Evolutionary conservation across 164 flowering plant species (phyloP).

Genomic region (Liriodendron chinense): DNA sequence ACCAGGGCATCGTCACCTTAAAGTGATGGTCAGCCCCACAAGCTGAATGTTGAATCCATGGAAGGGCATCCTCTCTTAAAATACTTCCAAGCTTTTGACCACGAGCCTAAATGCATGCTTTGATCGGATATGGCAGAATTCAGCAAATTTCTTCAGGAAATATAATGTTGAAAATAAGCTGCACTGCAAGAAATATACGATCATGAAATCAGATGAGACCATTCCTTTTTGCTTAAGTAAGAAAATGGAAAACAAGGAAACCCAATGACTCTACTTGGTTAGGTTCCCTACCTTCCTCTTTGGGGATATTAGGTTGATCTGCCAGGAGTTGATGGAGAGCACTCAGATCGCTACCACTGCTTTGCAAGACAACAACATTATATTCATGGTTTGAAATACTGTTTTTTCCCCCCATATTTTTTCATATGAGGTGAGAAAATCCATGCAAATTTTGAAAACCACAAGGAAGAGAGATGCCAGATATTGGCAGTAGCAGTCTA

Average conservation of each 20-base stretch:
- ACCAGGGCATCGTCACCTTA: too few relatives aligned
- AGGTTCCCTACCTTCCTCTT: constrained; percentile 55
- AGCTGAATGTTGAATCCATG: too few relatives aligned
- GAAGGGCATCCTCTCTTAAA: too few relatives aligned
- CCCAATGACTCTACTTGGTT: background rate
- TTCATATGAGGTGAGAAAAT: background rate
- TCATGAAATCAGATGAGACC: too few relatives aligned
- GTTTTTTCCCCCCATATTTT: too few relatives aligned
- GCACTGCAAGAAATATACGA: constrained; percentile 13
- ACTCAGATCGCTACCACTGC: constrained; percentile 55
- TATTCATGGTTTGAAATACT: background rate
- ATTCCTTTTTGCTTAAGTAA: background rate
- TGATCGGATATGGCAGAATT: background rate
- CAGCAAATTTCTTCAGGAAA: constrained; percentile 15
- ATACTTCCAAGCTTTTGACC: too few relatives aligned
- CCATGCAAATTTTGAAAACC: background rate
- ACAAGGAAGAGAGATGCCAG: too few relatives aligned
- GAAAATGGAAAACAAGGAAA: background rate
- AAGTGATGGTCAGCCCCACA: too few relatives aligned
- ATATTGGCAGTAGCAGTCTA: too few relatives aligned
- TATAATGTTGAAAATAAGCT: constrained; percentile 21
- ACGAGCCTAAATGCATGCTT: too few relatives aligned
- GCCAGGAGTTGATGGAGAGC: constrained; percentile 65
- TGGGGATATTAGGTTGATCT: constrained; percentile 89
- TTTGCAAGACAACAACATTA: background rate